Percentiles rank a stretch among this genome's conserved stretches.
These are phyloP conservation scores for Erythrobasidium hasegawianum DNA, from an alignment of 1,284 basidiomycete genomes.

Conservation along the genomic window DNA sequence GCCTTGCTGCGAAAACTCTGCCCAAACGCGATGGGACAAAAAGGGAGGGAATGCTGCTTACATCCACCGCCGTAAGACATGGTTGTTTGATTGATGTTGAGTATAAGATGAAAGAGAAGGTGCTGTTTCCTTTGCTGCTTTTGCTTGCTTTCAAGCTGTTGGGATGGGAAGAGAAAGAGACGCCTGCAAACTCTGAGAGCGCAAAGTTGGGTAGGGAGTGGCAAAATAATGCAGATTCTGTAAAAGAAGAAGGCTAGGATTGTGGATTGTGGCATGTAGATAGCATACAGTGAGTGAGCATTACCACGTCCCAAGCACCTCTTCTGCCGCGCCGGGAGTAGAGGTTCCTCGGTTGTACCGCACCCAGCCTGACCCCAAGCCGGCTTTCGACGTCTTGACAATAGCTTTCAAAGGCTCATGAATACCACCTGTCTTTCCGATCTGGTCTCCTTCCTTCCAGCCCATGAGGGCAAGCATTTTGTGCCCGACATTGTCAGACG, in stretches of 20 bases:
- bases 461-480: constrained; percentile 71
- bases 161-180: background rate
- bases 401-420: constrained; percentile 25
- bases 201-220: background rate
- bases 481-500: constrained; percentile 66
- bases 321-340: background rate
- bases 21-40: background rate
- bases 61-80: constrained; percentile 36
- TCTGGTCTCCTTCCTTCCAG: constrained; percentile 34
- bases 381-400: constrained; percentile 33
- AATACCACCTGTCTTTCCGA: constrained; percentile 30
- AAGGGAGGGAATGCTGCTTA: background rate
- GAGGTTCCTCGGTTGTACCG: constrained; percentile 20
- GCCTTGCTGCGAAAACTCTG: constrained; percentile 2
- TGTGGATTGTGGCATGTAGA: too few relatives aligned
- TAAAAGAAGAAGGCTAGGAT: too few relatives aligned
- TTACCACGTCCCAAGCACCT: background rate
- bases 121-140: background rate
- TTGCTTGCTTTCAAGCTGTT: constrained; percentile 1
- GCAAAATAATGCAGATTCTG: too few relatives aligned
- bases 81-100: background rate
- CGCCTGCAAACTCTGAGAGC: background rate
- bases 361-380: constrained; percentile 23
- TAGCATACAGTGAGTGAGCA: too few relatives aligned
- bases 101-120: background rate